Evolutionary conservation across 768 basidiomycete genomes (phyloP), one percentile per base, ranked within the genome.

Genomic region (Trametes coccinea): DNA sequence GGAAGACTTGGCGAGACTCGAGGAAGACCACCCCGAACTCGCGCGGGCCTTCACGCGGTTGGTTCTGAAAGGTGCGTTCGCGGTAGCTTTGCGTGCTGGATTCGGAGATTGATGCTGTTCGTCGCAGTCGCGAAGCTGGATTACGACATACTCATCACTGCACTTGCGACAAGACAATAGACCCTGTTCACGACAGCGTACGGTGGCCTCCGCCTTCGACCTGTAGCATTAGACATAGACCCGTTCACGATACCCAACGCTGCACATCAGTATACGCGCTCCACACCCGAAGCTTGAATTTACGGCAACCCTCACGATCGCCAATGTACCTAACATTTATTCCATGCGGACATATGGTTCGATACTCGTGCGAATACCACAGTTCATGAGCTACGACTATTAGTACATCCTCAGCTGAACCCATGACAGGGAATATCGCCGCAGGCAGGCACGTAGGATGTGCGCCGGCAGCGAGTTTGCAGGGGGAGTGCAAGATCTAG

Each of bases 11-110:
- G 78, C 79, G 41, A 69, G 74, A 64, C 70, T 99, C 66, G 89
- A 93, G 71, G 72, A 70, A 34, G 91, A 92, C 49, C 75, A 86
- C 54, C 88, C 92, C 0, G 79, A 80, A 52, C 69, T 91, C 53
- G 87, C 89, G n/a, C 77, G 82, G 60, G 74, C 69, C 41, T 92
- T 93, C 66, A 80, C 86, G 57, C 79, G 82, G 67, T 74, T 92
- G 39, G 84, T 93, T 46, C 73, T 93, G 37, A 92, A 90, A 80
- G 84, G 92, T 92, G 66, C 37, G 62, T 64, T 27, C 34, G 11
- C 4, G 16, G n/a, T 33, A 11, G 29, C 34, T 10, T 22, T 10
- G 7, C 11, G 7, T 7, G 7, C 3, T 13, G 41, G 44, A 5
- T 5, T 27, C 39, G 80, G 75, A 31, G 5, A 6, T 37, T 37